A percentile compares a stretch with the other conserved stretches of the same genome.
phyloP scores from a whole-genome alignment of 768 basidiomycete species.

The Suillus subalutaceus region DNA sequence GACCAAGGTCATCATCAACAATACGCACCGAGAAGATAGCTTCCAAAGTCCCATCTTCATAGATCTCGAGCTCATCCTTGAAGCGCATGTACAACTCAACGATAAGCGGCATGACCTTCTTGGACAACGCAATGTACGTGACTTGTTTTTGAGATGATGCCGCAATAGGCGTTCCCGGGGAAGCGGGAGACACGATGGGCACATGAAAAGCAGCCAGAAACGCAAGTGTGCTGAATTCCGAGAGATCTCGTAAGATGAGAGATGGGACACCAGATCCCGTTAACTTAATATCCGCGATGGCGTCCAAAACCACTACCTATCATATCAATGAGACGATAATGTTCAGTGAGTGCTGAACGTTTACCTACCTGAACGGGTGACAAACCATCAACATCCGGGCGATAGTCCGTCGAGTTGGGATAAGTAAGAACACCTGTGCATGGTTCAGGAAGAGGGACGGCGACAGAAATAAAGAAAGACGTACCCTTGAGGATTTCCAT shows the following conservation, averaged over 20 bases:
- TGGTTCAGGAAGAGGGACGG: neutral
- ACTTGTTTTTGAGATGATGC: conserved; percentile 58
- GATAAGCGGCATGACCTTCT: conserved; percentile 83
- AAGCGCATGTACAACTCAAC: conserved; percentile 77
- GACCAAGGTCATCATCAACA: neutral
- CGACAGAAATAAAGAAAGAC: conserved; percentile 12
- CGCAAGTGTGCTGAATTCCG: conserved; percentile 85
- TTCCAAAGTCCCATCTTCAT: conserved; percentile 81
- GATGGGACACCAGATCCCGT: conserved; percentile 64
- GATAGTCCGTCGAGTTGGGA: conserved; percentile 78
- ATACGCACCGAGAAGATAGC: conserved; percentile 70
- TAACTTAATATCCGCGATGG: conserved; percentile 69
- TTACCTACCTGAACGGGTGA: conserved; percentile 73
- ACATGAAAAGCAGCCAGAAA: conserved; percentile 78
- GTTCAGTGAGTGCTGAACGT: neutral
- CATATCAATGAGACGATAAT: conserved; percentile 17
- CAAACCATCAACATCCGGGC: conserved; percentile 84
- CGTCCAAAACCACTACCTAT: conserved; percentile 72
- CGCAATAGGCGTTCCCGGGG: conserved; percentile 15
- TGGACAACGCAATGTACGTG: conserved; percentile 89
- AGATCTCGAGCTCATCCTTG: conserved; percentile 2
- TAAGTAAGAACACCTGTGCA: conserved; percentile 75
- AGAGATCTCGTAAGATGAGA: conserved; percentile 78
- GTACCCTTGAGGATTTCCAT: conserved; percentile 79
- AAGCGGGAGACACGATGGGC: conserved; percentile 11